Conservation (phyloP, 345 rosid genomes). For the Eucalyptus leucophloia region DNA sequence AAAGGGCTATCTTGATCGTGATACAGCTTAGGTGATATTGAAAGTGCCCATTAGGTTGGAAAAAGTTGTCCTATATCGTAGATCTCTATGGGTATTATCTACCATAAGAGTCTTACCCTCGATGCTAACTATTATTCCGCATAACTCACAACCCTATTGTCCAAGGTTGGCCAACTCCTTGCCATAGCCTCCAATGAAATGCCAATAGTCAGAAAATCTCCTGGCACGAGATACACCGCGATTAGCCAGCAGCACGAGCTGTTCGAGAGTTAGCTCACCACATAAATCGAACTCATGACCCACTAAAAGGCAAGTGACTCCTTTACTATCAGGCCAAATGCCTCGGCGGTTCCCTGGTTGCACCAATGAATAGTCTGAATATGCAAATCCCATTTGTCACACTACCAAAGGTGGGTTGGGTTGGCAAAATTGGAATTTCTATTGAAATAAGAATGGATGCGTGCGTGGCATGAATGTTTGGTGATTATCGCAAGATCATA, state of each 20-base stretch:
- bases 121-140: rapidly evolving
- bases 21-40: not conserved
- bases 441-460: not conserved
- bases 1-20: not conserved
- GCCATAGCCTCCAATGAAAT: not conserved
- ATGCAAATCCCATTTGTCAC: not conserved
- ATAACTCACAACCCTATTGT: not conserved
- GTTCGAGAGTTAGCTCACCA: not conserved
- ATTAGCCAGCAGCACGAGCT: rapidly evolving
- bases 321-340: not conserved
- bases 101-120: not conserved
- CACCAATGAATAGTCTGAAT: not conserved
- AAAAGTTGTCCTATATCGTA: not conserved
- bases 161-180: not conserved
- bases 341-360: rapidly evolving
- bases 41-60: not conserved
- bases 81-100: not conserved
- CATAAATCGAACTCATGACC: not conserved
- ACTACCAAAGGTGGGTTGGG: not conserved
- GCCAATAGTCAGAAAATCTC: not conserved
- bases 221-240: rapidly evolving
- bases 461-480: not conserved
- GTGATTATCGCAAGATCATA: rapidly evolving
- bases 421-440: not conserved
- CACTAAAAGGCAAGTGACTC: not conserved